Conservation (phyloP, 192 early-diverging fungal species). For the Dissophora ornata region DNA sequence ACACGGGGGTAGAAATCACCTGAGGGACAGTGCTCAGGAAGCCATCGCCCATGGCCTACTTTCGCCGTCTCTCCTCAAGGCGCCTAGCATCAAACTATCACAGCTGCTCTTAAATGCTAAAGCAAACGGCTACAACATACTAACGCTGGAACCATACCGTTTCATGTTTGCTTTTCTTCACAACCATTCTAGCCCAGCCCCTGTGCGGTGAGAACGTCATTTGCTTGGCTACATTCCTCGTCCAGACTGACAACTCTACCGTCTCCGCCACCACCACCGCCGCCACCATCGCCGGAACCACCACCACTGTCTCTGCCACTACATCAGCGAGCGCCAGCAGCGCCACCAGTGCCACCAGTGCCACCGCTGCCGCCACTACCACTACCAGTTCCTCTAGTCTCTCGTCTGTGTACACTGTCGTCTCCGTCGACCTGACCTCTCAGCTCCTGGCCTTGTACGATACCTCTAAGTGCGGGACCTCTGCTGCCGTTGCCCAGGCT, state of each 20-base stretch:
- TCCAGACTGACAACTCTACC: neutral
- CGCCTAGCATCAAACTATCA: too few species aligned
- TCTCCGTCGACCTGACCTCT: conserved; percentile 22
- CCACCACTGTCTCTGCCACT: neutral
- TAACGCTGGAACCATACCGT: too few species aligned
- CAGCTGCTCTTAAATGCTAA: too few species aligned
- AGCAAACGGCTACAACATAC: too few species aligned
- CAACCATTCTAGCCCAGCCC: conserved; percentile 21
- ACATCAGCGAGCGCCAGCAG: neutral
- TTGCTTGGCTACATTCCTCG: conserved; percentile 34
- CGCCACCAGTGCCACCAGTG: neutral
- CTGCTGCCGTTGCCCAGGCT: conserved; percentile 21
- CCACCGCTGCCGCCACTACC: neutral
- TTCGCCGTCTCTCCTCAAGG: too few species aligned
- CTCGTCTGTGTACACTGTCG: conserved; percentile 5
- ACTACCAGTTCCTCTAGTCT: neutral
- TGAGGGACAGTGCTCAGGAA: too few species aligned
- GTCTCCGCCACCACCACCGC: neutral
- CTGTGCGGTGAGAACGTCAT: conserved; percentile 30
- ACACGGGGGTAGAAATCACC: too few species aligned
- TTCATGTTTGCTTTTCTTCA: too few species aligned
- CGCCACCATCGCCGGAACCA: neutral
- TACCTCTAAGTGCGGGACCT: conserved; percentile 13
- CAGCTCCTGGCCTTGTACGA: conserved; percentile 35
- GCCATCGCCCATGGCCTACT: too few species aligned